Evolutionary conservation across 306 rosid genomes (phyloP), one percentile per base, ranked within the genome.

Genomic region (Trichosanthes cucumerina): DNA sequence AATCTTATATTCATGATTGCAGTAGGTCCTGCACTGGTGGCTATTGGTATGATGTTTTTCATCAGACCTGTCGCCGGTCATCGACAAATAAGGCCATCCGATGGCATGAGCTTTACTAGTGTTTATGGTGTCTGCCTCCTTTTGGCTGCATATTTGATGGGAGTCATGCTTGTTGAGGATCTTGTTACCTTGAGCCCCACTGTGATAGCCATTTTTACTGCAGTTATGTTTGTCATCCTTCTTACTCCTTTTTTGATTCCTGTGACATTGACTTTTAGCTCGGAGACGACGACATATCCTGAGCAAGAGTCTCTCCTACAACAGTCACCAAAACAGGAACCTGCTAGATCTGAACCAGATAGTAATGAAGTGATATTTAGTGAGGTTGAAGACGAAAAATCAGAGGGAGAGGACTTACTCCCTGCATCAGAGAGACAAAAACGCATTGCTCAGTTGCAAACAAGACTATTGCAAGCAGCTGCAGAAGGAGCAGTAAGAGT

Each of bases 11-110:
- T 94, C 81, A 92, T 94, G 96, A 87, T 94, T 69, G 97, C 98
- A 6, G 96, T 92, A 5, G 97, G 92, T 76, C 98, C 98, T 19
- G 13, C 90, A 15, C 75, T 94, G 87, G 94, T 94, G 52, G 88
- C 83, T 46, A 59, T 92, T 38, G 90, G 94, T 19, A 77, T 89
- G 39, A 92, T 94, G 97, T 90, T 92, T 81, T 50, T 92, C 34
- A 86, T 94, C 81, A 84, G 94, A 87, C 96, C 98, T 5, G 97
- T 94, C 24, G 93, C 89, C 64, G 98, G 96, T 83, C 96, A 90
- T 87, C 88, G 81, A 83, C 98, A 94, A 83, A 85, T 91, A 18
- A 73, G 91, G 15, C 82, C 91, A 23, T 80, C 93, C 1, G 98
- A 91, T 56, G 87, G 79, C 49, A 53, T 71, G 69, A 82, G 90